Evolutionary conservation across 345 rosid species (phyloP).

Genomic region (Hirschfeldia incana): DNA sequence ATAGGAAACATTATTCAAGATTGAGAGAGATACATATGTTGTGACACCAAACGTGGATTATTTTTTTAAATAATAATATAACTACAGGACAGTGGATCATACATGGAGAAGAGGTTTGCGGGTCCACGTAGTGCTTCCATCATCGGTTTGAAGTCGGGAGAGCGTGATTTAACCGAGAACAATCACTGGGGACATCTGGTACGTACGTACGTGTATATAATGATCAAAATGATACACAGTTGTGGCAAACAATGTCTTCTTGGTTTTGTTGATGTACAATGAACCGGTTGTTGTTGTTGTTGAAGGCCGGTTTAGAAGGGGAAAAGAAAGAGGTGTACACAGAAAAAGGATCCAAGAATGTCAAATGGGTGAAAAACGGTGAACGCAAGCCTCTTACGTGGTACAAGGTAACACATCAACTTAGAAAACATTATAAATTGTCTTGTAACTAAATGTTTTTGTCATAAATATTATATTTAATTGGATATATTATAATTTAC

Average conservation of each 20-base stretch:
- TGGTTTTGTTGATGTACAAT: not conserved
- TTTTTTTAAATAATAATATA: not conserved
- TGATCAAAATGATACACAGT: not conserved
- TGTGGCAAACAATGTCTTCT: not conserved
- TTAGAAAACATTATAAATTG: not conserved
- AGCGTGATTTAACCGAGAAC: constrained; percentile 57
- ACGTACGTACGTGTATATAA: not conserved
- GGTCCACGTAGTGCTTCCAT: constrained; percentile 68
- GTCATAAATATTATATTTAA: not conserved
- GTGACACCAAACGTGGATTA: not conserved
- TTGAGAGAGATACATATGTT: not conserved
- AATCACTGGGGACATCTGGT: constrained; percentile 78
- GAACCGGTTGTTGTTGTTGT: constrained; percentile 7
- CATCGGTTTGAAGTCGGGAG: constrained; percentile 79
- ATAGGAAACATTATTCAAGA: constrained; percentile 3
- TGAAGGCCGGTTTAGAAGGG: constrained; percentile 63
- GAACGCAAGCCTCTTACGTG: constrained; percentile 54
- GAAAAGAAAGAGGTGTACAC: constrained; percentile 50
- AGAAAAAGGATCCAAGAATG: constrained; percentile 51
- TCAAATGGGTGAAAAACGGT: constrained; percentile 47
- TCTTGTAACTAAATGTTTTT: not conserved
- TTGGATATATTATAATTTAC: not conserved
- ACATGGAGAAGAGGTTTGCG: constrained; percentile 74
- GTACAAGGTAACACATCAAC: constrained; percentile 60
- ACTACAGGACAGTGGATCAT: constrained; percentile 81